A percentile compares a stretch with the other conserved stretches of the same genome.
phyloP scores from a whole-genome alignment of 1,284 basidiomycete species.

The Irpex rosettiformis region DNA sequence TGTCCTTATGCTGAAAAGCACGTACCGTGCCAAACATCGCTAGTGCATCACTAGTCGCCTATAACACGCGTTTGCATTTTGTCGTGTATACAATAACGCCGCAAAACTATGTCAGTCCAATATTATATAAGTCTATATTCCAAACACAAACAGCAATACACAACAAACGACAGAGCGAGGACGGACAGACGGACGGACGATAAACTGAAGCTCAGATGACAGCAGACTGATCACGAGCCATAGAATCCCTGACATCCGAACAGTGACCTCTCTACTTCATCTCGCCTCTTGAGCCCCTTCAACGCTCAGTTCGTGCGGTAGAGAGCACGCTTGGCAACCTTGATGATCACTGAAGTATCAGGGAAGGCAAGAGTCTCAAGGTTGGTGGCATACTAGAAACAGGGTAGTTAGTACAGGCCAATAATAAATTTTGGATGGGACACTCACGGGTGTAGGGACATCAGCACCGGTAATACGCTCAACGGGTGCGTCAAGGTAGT shows the following conservation, averaged over 20 bases:
- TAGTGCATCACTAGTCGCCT: too few relatives aligned
- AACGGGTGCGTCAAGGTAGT: constrained; percentile 96
- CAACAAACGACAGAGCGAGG: neutral
- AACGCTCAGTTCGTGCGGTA: constrained; percentile 72
- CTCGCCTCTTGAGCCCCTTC: neutral
- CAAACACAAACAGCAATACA: neutral
- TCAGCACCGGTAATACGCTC: constrained; percentile 98
- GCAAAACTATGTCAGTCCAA: neutral
- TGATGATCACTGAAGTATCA: constrained; percentile 81
- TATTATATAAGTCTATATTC: neutral
- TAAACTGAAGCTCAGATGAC: neutral
- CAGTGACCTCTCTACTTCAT: neutral
- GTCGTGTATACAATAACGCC: neutral
- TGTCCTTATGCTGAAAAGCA: too few relatives aligned
- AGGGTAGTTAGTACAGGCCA: constrained; percentile 10
- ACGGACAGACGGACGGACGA: neutral
- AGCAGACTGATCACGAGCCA: neutral
- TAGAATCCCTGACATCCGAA: neutral
- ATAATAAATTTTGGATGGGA: neutral
- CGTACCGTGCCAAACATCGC: too few relatives aligned
- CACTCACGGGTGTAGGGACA: constrained; percentile 83
- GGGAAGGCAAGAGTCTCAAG: constrained; percentile 92
- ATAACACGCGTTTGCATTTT: too few relatives aligned
- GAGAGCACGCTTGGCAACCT: constrained; percentile 89
- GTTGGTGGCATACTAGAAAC: constrained; percentile 77